Evolutionary conservation across 805 yeast genomes (phyloP).

Genomic region (Priceomyces castillae): DNA sequence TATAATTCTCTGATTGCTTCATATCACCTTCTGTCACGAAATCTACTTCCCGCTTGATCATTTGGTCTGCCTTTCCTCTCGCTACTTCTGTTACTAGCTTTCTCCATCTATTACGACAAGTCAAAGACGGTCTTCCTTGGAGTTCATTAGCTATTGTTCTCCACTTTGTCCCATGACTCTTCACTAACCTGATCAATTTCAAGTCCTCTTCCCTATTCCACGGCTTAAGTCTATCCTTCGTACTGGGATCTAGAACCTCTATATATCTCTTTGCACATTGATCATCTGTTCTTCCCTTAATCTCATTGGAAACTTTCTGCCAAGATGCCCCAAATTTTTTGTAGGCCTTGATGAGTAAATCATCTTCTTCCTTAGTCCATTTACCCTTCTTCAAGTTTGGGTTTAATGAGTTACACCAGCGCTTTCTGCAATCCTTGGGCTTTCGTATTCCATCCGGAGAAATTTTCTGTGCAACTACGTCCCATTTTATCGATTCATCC

Average conservation of each 20-base stretch:
- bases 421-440: slow-evolving; percentile 78
- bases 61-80: slow-evolving; percentile 57
- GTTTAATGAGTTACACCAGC: slow-evolving; percentile 85
- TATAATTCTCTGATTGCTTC: background rate
- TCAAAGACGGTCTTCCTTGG: slow-evolving; percentile 78
- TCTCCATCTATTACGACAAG: slow-evolving; percentile 92
- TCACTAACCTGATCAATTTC: slow-evolving; percentile 62
- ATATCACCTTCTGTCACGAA: slow-evolving; percentile 33
- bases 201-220: slow-evolving; percentile 83
- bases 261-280: slow-evolving; percentile 91
- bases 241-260: slow-evolving; percentile 82
- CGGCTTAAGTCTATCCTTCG: slow-evolving; percentile 70
- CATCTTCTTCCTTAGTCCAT: slow-evolving; percentile 85
- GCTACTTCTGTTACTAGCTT: slow-evolving; percentile 76
- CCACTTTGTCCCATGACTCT: slow-evolving; percentile 84
- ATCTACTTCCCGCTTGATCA: slow-evolving; percentile 59
- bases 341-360: slow-evolving; percentile 58
- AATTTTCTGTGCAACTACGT: slow-evolving; percentile 42
- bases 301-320: slow-evolving; percentile 76
- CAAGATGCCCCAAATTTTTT: slow-evolving; percentile 73
- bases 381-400: slow-evolving; percentile 79
- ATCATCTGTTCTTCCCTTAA: slow-evolving; percentile 87
- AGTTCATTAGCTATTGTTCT: slow-evolving; percentile 69
- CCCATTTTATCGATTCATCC: slow-evolving; percentile 59
- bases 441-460: slow-evolving; percentile 51